Conservation (phyloP, 495 filamentous ascomycete species). For the Talaromyces adpressus region DNA sequence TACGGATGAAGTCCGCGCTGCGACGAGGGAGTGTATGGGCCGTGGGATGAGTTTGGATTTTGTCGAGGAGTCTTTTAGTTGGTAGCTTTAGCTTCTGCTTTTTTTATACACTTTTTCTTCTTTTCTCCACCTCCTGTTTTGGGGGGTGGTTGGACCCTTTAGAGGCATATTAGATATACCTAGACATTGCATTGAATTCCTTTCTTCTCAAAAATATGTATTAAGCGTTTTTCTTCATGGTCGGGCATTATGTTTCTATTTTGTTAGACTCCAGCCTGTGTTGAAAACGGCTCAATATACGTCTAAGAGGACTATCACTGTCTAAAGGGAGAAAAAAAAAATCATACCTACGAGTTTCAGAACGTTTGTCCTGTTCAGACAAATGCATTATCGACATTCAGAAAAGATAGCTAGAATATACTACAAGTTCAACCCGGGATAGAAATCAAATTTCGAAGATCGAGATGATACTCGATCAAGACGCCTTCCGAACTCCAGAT, state of each 20-base stretch:
- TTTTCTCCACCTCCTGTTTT: too few relatives aligned
- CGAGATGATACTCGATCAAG: not conserved
- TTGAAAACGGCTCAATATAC: too few relatives aligned
- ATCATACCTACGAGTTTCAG: too few relatives aligned
- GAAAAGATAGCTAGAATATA: not conserved
- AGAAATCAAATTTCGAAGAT: not conserved
- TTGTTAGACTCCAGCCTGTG: too few relatives aligned
- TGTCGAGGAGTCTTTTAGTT: constrained; percentile 91
- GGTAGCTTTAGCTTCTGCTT: constrained; percentile 31
- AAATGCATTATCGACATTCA: not conserved
- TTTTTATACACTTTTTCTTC: too few relatives aligned
- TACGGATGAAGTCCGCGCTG: constrained; percentile 76
- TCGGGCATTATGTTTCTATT: too few relatives aligned
- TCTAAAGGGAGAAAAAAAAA: too few relatives aligned
- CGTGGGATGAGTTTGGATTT: constrained; percentile 72
- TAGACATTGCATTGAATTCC: not conserved
- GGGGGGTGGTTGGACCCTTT: not conserved
- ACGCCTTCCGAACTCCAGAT: not conserved
- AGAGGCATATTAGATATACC: not conserved
- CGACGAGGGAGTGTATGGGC: constrained; percentile 59
- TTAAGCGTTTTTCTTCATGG: not conserved
- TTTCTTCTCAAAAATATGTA: not conserved
- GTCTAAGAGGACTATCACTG: too few relatives aligned
- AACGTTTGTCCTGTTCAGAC: too few relatives aligned
- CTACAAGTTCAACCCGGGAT: not conserved